These are phyloP conservation scores for Corylus heterophylla DNA, from an alignment of 306 rosid species.

Conservation along the genomic window DNA sequence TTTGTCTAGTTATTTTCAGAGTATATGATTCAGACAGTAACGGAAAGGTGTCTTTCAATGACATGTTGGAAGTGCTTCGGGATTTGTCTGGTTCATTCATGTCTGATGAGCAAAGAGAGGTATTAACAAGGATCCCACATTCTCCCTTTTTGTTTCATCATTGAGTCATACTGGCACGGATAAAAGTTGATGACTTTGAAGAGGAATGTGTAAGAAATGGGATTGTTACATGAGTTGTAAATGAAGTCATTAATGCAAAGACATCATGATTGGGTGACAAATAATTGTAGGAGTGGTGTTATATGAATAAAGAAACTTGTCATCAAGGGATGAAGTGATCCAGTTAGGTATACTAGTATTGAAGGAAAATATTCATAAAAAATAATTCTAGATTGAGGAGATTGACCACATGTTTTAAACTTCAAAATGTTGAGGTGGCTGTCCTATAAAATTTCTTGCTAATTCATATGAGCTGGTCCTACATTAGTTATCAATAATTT, in stretches of 20 bases:
- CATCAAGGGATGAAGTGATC: background rate
- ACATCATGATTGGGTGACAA: background rate
- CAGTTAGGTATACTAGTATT: background rate
- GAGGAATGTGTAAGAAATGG: constrained; percentile 11
- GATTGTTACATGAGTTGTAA: background rate
- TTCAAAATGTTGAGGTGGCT: background rate
- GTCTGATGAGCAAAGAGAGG: constrained; percentile 92
- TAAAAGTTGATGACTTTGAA: background rate
- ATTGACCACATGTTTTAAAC: background rate
- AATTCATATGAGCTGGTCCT: too few species aligned
- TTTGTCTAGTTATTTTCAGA: constrained; percentile 71
- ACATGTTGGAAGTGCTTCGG: constrained; percentile 69
- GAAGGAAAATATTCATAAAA: background rate
- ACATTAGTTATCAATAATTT: background rate
- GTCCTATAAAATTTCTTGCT: background rate
- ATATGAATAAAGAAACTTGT: background rate
- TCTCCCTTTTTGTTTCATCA: constrained; percentile 17
- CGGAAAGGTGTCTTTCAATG: constrained; percentile 80
- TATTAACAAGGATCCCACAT: constrained; percentile 32
- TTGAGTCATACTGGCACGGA: background rate
- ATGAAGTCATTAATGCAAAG: background rate
- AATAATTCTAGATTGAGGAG: background rate
- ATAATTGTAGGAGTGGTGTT: background rate
- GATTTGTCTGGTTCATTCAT: constrained; percentile 88
- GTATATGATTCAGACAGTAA: constrained; percentile 74